Conservation (phyloP, 2,329 filamentous ascomycete genomes). For the Kalmusia sp. region DNA sequence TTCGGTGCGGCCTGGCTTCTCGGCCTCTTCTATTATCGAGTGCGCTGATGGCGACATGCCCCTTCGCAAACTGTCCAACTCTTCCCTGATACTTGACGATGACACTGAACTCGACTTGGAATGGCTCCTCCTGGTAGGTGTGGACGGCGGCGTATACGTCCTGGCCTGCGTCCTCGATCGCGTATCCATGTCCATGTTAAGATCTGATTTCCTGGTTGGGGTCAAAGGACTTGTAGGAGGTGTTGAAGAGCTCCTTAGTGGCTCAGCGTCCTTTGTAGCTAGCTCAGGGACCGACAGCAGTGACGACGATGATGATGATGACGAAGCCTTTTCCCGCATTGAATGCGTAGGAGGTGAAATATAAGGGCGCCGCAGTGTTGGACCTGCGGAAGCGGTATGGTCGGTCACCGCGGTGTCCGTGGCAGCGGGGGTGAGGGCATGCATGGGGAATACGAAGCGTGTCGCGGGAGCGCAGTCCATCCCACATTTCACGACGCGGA, state of each 20-base stretch:
- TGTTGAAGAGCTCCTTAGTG: slow-evolving; percentile 23
- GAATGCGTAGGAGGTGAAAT: neutral
- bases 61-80: slow-evolving; percentile 26
- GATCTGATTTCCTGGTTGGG: slow-evolving; percentile 24
- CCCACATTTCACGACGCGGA: neutral
- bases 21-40: slow-evolving; percentile 24
- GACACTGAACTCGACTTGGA: slow-evolving; percentile 27
- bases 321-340: slow-evolving; percentile 4
- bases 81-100: slow-evolving; percentile 18
- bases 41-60: slow-evolving; percentile 29
- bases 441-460: slow-evolving; percentile 14
- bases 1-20: slow-evolving; percentile 29
- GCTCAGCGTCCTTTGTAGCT: slow-evolving; percentile 4
- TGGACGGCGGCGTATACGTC: slow-evolving; percentile 33
- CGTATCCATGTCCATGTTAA: slow-evolving; percentile 22
- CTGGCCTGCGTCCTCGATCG: neutral
- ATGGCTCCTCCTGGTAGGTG: slow-evolving; percentile 32
- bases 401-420: slow-evolving; percentile 8
- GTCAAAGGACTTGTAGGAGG: slow-evolving; percentile 33
- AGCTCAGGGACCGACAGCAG: slow-evolving; percentile 10
- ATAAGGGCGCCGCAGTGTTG: slow-evolving; percentile 4
- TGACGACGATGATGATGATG: slow-evolving; percentile 3
- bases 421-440: slow-evolving; percentile 3
- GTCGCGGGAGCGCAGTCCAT: slow-evolving; percentile 9
- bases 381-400: neutral